Evolutionary conservation across 2,329 filamentous ascomycete species (phyloP), one percentile per base, ranked within the genome.

Genomic region (Ambrosiella xylebori): DNA sequence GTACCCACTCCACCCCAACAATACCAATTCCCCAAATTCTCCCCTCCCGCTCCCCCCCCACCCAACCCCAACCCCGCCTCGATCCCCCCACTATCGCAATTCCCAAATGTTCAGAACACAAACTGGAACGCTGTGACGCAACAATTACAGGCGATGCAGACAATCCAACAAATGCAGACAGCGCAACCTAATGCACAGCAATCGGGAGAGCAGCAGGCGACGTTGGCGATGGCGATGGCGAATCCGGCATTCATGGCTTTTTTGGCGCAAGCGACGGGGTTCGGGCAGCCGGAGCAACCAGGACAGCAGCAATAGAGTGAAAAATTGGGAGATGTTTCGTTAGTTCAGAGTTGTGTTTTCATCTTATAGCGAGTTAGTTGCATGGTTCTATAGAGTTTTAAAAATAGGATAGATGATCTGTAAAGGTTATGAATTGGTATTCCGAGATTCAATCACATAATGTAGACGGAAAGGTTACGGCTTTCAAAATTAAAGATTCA

Each of bases 111-210:
- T 27, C 27, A 44, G 38, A 9, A 8, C 35, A 27, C 49, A n/a
- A 12, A 15, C 38, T 17, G 11, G 53, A 8, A 15, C 15, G 5
- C 7, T 35, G n/a, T 41, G 38, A 19, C 47, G 3, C 57, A 59
- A 36, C 57, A 58, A 50, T 15, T 54, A 19, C 52, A 54, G 38
- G 38, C 38, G 13, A 8, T 54, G 37, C 37, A 51, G 3, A n/a
- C 35, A 9, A 65, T 11, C 60, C 65, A 61, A 60, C 61, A 60
- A 17, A 15, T 17, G 36, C 41, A 51, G 5, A 9, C 36, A 9
- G 27, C 27, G 3, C 27, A 27, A 27, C 27, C 27, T 27, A 27
- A 27, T 27, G 27, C 27, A 27, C 27, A 27, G 27, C 27, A 27
- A 27, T 62, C 64, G n/a, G 61, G 60, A 35, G 62, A 58, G 35